Conservation (phyloP, 176 grass and related monocot species). For the Tillandsia leiboldiana region DNA sequence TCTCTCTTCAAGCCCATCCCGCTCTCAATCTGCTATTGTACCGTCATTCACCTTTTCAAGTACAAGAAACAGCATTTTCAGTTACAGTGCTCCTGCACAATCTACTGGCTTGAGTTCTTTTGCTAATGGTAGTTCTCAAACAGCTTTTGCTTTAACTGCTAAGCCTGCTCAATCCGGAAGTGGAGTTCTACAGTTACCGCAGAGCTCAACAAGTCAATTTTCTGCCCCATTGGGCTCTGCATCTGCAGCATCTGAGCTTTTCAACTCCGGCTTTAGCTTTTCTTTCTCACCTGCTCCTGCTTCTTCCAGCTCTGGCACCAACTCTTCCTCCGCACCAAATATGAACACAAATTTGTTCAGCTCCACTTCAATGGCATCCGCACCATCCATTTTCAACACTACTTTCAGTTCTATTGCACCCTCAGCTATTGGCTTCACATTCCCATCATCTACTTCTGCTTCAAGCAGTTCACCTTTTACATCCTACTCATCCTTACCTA, state of each 20-base stretch:
- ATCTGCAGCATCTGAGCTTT: conserved; percentile 1
- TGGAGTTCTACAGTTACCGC: background rate
- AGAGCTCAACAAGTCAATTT: conserved; percentile 2
- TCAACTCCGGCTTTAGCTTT: background rate
- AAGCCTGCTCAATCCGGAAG: background rate
- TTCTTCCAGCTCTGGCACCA: conserved; percentile 9
- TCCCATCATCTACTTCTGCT: background rate
- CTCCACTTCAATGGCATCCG: background rate
- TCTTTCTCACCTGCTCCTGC: background rate
- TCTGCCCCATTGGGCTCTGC: background rate
- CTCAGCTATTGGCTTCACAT: conserved; percentile 1
- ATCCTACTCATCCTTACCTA: conserved; percentile 3
- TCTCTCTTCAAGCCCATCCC: background rate
- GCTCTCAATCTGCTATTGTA: background rate
- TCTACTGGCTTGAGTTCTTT: background rate
- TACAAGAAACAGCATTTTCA: background rate
- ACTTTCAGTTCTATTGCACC: background rate
- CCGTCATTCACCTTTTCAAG: background rate
- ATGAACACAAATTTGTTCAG: background rate
- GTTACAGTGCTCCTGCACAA: conserved; percentile 5
- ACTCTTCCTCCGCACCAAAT: background rate
- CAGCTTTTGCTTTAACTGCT: background rate
- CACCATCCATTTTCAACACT: conserved; percentile 1
- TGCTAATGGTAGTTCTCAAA: conserved; percentile 5
- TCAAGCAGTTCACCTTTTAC: conserved; percentile 8